These are phyloP conservation scores for Fusarium zealandicum DNA, from an alignment of 2,329 filamentous ascomycete species.

Conservation along the genomic window DNA sequence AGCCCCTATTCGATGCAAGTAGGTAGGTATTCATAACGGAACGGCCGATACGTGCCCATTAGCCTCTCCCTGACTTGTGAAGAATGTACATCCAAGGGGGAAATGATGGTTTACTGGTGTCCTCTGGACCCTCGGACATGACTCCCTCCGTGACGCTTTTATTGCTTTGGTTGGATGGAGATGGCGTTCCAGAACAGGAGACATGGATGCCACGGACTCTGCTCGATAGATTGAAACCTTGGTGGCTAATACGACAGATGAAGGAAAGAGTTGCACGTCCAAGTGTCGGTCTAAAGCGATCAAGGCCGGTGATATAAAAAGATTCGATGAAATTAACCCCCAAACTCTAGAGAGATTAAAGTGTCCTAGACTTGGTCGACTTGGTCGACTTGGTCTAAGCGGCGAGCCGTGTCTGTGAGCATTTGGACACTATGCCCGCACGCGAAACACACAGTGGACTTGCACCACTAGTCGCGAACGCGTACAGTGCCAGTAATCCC, in stretches of 20 bases:
- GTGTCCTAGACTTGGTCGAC: constrained; percentile 28
- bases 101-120: constrained; percentile 25
- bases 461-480: constrained; percentile 22
- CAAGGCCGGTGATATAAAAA: constrained; percentile 28
- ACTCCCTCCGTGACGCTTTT: constrained; percentile 14
- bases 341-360: constrained; percentile 39
- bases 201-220: constrained; percentile 40
- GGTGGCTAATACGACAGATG: constrained; percentile 30
- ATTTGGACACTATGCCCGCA: constrained; percentile 11
- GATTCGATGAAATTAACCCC: constrained; percentile 40
- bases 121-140: constrained; percentile 6
- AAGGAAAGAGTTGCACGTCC: constrained; percentile 10
- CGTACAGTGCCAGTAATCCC: constrained; percentile 39
- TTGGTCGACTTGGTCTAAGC: constrained; percentile 13
- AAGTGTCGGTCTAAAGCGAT: constrained; percentile 13
- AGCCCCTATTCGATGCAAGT: background rate
- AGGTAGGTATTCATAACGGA: constrained; percentile 7
- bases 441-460: background rate
- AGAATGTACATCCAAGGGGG: constrained; percentile 16
- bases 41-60: constrained; percentile 13
- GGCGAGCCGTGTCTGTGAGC: constrained; percentile 32
- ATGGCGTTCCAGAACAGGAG: constrained; percentile 27
- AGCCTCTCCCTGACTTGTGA: constrained; percentile 3
- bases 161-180: constrained; percentile 22
- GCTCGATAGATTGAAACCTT: constrained; percentile 19